Conservation (phyloP, 371 early-diverging fungal species). For the Cokeromyces recurvatus region DNA sequence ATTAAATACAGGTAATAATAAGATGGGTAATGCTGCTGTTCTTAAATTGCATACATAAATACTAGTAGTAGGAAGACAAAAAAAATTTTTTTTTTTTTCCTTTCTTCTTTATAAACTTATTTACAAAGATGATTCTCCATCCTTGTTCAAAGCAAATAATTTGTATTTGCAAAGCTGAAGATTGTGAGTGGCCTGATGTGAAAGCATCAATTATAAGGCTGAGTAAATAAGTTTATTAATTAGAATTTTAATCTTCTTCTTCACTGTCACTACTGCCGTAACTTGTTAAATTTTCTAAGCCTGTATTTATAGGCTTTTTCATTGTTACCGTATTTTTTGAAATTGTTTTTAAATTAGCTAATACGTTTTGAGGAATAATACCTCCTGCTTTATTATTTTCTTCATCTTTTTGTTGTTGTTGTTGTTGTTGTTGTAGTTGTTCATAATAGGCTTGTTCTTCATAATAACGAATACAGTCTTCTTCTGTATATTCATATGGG, state of each 20-base stretch:
- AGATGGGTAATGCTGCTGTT: no score
- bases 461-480: conserved; percentile 16
- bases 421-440: conserved; percentile 5
- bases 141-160: conserved; percentile 36
- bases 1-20: no score
- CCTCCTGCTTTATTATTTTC: conserved; percentile 17
- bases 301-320: neutral
- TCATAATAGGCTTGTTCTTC: conserved; percentile 9
- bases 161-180: conserved; percentile 23
- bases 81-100: conserved; percentile 2
- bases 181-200: conserved; percentile 17
- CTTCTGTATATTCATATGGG: conserved; percentile 26
- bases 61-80: neutral
- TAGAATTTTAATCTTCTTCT: conserved; percentile 4
- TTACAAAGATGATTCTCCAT: conserved; percentile 29
- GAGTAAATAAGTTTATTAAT: conserved; percentile 14
- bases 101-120: conserved; percentile 9
- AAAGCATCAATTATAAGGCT: conserved; percentile 12
- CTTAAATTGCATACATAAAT: no score
- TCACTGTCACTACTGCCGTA: conserved; percentile 49
- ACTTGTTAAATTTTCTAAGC: conserved; percentile 28
- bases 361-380: conserved; percentile 36
- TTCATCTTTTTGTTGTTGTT: conserved; percentile 8
- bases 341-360: conserved; percentile 26
- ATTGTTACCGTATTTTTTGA: conserved; percentile 3